phyloP scores from a whole-genome alignment of 2,329 filamentous ascomycete genomes.

The Ophiognomonia clavigignenti-juglandacearum region DNA sequence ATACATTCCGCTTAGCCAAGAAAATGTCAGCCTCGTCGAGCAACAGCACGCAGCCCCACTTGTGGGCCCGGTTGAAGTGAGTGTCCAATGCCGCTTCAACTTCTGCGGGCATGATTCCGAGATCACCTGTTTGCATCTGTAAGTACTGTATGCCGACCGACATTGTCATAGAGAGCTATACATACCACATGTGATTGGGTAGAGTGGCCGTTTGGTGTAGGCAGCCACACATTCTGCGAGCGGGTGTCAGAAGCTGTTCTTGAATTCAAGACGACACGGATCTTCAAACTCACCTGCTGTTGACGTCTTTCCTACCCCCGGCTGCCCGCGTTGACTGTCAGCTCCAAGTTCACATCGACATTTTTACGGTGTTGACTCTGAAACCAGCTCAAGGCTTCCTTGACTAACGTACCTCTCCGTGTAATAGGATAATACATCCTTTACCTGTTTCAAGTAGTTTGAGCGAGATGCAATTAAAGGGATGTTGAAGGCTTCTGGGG shows the following conservation, averaged over 20 bases:
- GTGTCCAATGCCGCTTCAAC: constrained; percentile 25
- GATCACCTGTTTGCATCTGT: constrained; percentile 18
- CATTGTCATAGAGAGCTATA: not conserved
- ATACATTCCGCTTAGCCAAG: constrained; percentile 15
- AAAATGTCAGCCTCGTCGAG: constrained; percentile 24
- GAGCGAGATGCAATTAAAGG: not conserved
- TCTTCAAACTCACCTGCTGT: constrained; percentile 13
- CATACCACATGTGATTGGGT: constrained; percentile 6
- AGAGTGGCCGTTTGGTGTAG: constrained; percentile 3
- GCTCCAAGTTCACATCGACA: no score
- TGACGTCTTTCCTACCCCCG: constrained; percentile 11
- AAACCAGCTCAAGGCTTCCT: no score
- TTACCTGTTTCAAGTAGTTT: not conserved
- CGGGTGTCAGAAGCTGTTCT: no score
- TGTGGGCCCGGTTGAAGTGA: constrained; percentile 17
- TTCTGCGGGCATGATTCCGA: constrained; percentile 26
- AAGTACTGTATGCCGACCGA: not conserved
- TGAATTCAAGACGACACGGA: no score
- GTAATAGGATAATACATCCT: not conserved
- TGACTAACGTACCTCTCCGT: no score
- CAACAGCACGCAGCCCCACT: constrained; percentile 21
- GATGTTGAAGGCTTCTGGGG: not conserved
- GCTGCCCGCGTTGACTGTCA: no score
- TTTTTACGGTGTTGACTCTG: no score
- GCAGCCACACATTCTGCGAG: constrained; percentile 5